Evolutionary conservation across 805 yeast genomes (phyloP), one percentile per base, ranked within the genome.

Genomic region (Pachysolen tannophilus): DNA sequence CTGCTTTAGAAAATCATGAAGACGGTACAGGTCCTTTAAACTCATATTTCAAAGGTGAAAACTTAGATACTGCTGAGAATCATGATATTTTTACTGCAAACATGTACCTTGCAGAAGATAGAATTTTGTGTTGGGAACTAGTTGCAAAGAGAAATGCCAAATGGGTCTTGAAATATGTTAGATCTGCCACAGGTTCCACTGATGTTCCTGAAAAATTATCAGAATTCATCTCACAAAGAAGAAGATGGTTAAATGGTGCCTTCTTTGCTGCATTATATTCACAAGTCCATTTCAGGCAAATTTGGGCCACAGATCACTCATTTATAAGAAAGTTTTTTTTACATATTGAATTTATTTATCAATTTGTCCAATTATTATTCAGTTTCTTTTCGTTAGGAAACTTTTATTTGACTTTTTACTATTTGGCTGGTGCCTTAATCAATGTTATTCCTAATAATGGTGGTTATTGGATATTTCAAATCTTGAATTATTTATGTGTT

Each of bases 211-310:
- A 88, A 51, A 67, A 71, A n/a, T 69, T 88, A 29, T 82, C 95
- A n/a, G 97, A 92, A 53, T 86, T 92, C 52, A 84, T 90, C 35
- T 75, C 92, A 37, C 98, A 90, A 63, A 80, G 98, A 64, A 81
- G 98, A 65, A 78, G 98, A 67, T 90, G 98, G 98, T 71, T 90
- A 42, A 90, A 90, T 58, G 99, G 99, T 55, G 94, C 98, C 2
- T 73, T 92, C 53, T 92, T 92, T 63, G 97, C 99, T 1, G 97
- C 97, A 3, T 65, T 88, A 36, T 92, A 82, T 55, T 78, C 97
- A 2, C 84, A 84, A 44, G 52, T 83, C 37, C 94, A 88, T 54
- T 85, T 88, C 70, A 69, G 76, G 37, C 82, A 83, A 47, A 82
- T 92, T 38, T 90, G 96, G 95, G 64, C 72, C 41, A 84, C 96